These are phyloP conservation scores for Leucoagaricus sp. DNA, from an alignment of 1,284 basidiomycete genomes.

Conservation along the genomic window DNA sequence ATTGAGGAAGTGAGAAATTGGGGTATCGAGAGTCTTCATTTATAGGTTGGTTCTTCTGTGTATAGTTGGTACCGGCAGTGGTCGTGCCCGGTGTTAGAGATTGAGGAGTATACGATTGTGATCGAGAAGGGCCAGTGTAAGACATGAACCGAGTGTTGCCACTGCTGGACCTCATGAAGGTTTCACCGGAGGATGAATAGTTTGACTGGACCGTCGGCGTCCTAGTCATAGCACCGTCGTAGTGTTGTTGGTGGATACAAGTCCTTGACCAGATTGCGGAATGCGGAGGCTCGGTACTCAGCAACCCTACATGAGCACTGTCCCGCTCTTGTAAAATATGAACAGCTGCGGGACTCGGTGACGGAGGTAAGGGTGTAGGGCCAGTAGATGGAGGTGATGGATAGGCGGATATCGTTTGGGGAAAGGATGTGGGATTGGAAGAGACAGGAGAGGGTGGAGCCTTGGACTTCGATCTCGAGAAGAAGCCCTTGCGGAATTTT, in stretches of 20 bases:
- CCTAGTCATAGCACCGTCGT: neutral
- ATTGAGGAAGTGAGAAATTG: neutral
- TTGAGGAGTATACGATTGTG: neutral
- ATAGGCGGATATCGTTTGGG: neutral
- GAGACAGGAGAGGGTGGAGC: neutral
- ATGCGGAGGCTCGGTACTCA: neutral
- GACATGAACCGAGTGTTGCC: neutral
- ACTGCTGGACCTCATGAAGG: neutral
- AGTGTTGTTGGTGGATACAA: neutral
- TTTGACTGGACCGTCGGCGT: neutral
- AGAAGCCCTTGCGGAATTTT: neutral
- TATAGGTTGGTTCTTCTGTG: no score
- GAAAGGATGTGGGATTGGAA: neutral
- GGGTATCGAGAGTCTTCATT: neutral
- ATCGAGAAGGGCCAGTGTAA: neutral
- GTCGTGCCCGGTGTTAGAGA: neutral
- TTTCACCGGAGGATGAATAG: neutral
- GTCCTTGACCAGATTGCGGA: neutral
- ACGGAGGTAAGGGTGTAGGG: neutral
- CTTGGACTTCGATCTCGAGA: slow-evolving; percentile 4
- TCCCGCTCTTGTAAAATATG: neutral
- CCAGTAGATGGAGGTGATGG: neutral
- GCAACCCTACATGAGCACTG: neutral
- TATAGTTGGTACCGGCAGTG: no score
- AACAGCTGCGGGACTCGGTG: neutral